These are phyloP conservation scores for Penicillium freii DNA, from an alignment of 2,329 filamentous ascomycete genomes.

Conservation along the genomic window DNA sequence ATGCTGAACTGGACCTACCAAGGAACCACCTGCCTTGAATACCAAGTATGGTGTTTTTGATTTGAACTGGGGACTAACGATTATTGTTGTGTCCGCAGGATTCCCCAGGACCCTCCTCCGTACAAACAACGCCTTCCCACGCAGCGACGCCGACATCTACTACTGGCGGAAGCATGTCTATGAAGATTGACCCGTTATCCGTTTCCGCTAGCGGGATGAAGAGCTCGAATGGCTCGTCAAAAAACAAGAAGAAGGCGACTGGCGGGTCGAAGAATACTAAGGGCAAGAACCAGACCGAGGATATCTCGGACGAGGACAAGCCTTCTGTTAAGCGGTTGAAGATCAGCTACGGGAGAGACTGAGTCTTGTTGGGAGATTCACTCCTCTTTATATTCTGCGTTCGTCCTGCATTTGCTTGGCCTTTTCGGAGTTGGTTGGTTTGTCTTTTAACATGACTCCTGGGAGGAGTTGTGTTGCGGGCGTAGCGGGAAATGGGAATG, in stretches of 20 bases:
- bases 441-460: constrained; percentile 1
- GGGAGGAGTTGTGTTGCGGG: constrained; percentile 2
- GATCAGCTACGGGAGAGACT: constrained; percentile 47
- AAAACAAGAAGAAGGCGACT: constrained; percentile 45
- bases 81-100: constrained; percentile 30
- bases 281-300: constrained; percentile 31
- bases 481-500: constrained; percentile 4
- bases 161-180: constrained; percentile 27
- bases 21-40: background rate
- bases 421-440: constrained; percentile 13
- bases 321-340: constrained; percentile 45
- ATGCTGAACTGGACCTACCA: constrained; percentile 7
- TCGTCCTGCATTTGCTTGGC: constrained; percentile 3
- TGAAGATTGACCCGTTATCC: constrained; percentile 24
- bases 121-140: constrained; percentile 48
- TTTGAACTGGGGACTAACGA: background rate
- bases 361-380: background rate
- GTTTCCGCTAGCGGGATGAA: constrained; percentile 14
- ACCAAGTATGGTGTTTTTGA: no score
- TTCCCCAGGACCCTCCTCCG: constrained; percentile 45
- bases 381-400: background rate
- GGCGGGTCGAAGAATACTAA: constrained; percentile 30
- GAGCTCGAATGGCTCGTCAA: constrained; percentile 30
- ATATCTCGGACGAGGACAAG: constrained; percentile 39
- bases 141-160: constrained; percentile 47